These are phyloP conservation scores for Psilocybe azurescens DNA, from an alignment of 768 basidiomycete genomes.

Conservation along the genomic window DNA sequence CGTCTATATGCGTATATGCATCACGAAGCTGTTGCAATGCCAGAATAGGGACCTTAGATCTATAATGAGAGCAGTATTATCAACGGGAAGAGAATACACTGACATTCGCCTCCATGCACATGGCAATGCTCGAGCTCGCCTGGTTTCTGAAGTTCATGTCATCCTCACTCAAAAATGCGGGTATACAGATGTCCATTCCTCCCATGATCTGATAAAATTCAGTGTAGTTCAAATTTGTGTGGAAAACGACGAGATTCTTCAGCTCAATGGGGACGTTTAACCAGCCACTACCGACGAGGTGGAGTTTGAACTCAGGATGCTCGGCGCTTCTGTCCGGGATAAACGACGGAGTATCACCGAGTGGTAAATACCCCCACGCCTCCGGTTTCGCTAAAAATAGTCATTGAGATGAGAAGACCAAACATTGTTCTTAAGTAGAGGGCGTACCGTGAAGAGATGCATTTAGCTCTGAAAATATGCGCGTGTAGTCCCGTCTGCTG, in stretches of 20 bases:
- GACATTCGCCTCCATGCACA: conserved; percentile 18
- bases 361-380: conserved; percentile 13
- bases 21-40: conserved; percentile 9
- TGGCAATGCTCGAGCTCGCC: conserved; percentile 20
- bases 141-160: conserved; percentile 13
- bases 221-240: conserved; percentile 11
- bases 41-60: conserved; percentile 14
- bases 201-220: conserved; percentile 16
- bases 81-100: background rate
- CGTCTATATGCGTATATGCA: conserved; percentile 12
- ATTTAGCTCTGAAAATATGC: conserved; percentile 6
- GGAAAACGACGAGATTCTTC: conserved; percentile 13
- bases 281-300: conserved; percentile 13
- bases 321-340: background rate
- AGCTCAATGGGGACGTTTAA: conserved; percentile 13
- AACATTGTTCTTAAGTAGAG: background rate
- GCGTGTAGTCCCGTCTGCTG: conserved; percentile 7
- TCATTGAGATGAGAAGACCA: background rate
- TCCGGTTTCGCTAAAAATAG: conserved; percentile 1
- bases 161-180: conserved; percentile 7
- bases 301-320: conserved; percentile 10
- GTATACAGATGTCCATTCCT: conserved; percentile 17
- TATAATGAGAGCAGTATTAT: background rate
- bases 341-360: background rate
- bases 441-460: conserved; percentile 1